Evolutionary conservation across 2,329 filamentous ascomycete genomes (phyloP), one percentile per base, ranked within the genome.

Genomic region (Phyllosticta citriasiana): DNA sequence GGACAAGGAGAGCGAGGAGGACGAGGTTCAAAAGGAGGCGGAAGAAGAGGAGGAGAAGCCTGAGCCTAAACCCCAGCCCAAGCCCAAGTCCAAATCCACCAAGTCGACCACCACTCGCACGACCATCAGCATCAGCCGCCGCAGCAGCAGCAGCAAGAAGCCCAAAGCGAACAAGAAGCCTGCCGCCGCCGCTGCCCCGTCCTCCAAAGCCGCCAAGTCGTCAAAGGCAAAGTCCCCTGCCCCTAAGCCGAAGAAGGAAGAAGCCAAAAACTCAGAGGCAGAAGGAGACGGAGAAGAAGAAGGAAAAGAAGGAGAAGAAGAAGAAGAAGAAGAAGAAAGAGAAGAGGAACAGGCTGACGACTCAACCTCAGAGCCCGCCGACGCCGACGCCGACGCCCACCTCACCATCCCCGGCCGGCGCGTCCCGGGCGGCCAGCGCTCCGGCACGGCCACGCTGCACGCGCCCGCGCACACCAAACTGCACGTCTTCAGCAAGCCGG

Each of bases 401-500:
- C 33, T n/a, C 5, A 26, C 35, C 3, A 35, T 53, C 57, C 24
- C 24, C 47, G 55, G 40, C 19, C 19, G 55, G 2, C 19, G 30
- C 9, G 16, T 26, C 5, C 40, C 30, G 4, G 52, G 52, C 25
- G 57, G 52, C 33, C 33, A 10, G 22, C 58, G 58, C 53, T 4
- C 7, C n/a, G 58, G 58, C 53, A 30, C 55, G 10, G n/a, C 30
- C 54, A 26, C 52, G 24, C 52, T 61, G 26, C 53, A 53, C 59
- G 53, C 51, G 27, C 35, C 53, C 8, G 55, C 47, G 40, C 54
- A 57, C 40, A 54, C 55, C 27, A 54, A 55, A 14, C 26, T 61
- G 22, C 59, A 61, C 59, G 22, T 60, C 40, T 60, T 60, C 58
- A 30, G 27, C 30, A 56, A 55, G n/a, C 26, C 24, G 24, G 59